Percentiles rank a stretch among this genome's conserved stretches.
Conservation (phyloP, 805 yeast genomes). For the Kodamaea kakaduensis region DNA sequence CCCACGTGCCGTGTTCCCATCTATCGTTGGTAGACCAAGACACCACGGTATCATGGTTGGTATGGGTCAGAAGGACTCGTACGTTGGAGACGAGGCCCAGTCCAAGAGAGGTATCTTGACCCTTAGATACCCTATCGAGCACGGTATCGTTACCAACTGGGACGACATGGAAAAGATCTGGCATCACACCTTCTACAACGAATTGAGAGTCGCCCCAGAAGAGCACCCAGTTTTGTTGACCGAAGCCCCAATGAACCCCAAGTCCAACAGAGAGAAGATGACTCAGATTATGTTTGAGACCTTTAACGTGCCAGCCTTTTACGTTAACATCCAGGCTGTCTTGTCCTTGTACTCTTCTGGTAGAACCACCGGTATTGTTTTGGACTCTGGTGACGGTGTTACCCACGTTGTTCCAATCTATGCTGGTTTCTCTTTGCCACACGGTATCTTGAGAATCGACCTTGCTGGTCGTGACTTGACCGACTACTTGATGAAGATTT, state of each 20-base stretch:
- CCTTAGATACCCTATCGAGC: constrained; percentile 98
- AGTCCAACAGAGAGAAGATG: constrained; percentile 99
- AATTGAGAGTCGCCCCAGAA: constrained; percentile 99
- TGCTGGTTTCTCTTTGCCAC: constrained; percentile 99
- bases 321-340: constrained; percentile 98
- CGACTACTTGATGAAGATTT: constrained; percentile 97
- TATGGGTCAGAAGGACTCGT: constrained; percentile 99
- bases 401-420: constrained; percentile 99
- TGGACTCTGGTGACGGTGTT: constrained; percentile 99
- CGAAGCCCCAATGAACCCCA: constrained; percentile 99
- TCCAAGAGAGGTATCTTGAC: constrained; percentile 99
- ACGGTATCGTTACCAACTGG: constrained; percentile 99
- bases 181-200: constrained; percentile 99
- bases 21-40: constrained; percentile 99
- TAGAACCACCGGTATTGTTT: constrained; percentile 99
- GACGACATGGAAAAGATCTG: constrained; percentile 99
- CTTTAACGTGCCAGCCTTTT: constrained; percentile 98
- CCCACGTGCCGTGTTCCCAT: constrained; percentile 99
- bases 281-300: constrained; percentile 99
- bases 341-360: constrained; percentile 98
- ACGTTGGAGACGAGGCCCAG: constrained; percentile 99
- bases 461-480: constrained; percentile 99
- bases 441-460: constrained; percentile 97
- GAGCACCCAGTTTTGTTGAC: constrained; percentile 99
- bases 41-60: constrained; percentile 99